phyloP scores from a whole-genome alignment of 179 eudicot species.

The Heliamphora pulchella region DNA sequence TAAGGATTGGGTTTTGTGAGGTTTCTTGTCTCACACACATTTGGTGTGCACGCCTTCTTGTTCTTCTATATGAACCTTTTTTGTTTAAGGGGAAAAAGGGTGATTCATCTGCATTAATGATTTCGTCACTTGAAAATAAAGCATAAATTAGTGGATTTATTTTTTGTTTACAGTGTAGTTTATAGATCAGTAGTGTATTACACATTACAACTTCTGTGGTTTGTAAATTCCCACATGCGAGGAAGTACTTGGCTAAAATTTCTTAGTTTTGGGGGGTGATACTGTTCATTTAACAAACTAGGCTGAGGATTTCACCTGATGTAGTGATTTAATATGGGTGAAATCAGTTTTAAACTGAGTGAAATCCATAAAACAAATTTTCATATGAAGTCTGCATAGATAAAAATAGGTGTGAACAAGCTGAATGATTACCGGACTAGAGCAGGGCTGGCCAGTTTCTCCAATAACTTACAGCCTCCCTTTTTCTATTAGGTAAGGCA shows the following conservation, averaged over 20 bases:
- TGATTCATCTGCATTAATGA: neutral
- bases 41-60: too few relatives aligned
- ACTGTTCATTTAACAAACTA: neutral
- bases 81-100: neutral
- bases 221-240: neutral
- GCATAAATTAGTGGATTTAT: neutral
- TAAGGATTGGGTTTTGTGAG: too few relatives aligned
- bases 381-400: too few relatives aligned
- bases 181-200: too few relatives aligned
- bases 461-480: too few relatives aligned
- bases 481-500: too few relatives aligned
- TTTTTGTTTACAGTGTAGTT: neutral
- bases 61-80: too few relatives aligned
- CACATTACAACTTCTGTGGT: neutral
- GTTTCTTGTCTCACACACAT: too few relatives aligned
- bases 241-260: neutral
- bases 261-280: too few relatives aligned
- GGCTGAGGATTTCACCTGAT: neutral
- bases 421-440: too few relatives aligned
- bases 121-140: neutral
- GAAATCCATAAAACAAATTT: neutral
- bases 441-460: too few relatives aligned
- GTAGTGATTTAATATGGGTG: neutral
- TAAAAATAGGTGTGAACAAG: too few relatives aligned
- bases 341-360: neutral